A percentile compares a stretch with the other conserved stretches of the same genome.
Conservation (phyloP, 768 basidiomycete species). For the Punctularia strigosozonata region DNA sequence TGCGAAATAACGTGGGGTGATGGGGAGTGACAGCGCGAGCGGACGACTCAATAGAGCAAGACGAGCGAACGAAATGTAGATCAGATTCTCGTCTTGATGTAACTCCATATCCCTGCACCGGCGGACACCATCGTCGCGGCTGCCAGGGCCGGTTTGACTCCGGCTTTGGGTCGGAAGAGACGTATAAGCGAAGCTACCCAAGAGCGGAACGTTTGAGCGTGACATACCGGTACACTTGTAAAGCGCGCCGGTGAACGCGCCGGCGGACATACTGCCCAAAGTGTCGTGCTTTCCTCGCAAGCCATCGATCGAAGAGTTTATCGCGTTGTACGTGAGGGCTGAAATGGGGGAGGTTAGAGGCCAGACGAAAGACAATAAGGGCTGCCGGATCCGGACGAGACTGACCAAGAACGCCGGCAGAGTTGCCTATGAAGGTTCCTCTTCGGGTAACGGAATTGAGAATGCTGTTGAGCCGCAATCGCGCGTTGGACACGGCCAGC, state of each 20-base stretch:
- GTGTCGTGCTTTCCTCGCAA: slow-evolving; percentile 87
- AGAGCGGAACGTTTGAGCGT: slow-evolving; percentile 18
- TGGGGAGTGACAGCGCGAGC: slow-evolving; percentile 6
- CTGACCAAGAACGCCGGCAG: slow-evolving; percentile 93
- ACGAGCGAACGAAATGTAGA: slow-evolving; percentile 26
- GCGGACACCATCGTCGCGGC: slow-evolving; percentile 85
- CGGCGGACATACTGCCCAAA: slow-evolving; percentile 85
- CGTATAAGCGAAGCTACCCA: slow-evolving; percentile 17
- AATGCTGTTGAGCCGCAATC: slow-evolving; percentile 92
- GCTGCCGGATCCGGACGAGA: slow-evolving; percentile 23
- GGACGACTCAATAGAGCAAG: slow-evolving; percentile 24
- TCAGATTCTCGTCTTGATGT: slow-evolving; percentile 84
- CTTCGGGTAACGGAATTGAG: slow-evolving; percentile 94
- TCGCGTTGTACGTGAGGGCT: slow-evolving; percentile 94
- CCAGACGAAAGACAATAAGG: slow-evolving; percentile 26
- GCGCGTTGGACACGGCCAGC: slow-evolving; percentile 72
- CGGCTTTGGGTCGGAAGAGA: slow-evolving; percentile 50
- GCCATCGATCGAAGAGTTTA: slow-evolving; percentile 89
- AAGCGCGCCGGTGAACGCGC: slow-evolving; percentile 79
- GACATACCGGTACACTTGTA: slow-evolving; percentile 89
- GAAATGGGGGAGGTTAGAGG: slow-evolving; percentile 21
- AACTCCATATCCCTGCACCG: slow-evolving; percentile 88
- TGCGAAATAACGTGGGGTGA: not conserved
- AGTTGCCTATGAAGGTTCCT: slow-evolving; percentile 97
- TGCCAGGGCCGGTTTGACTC: slow-evolving; percentile 78